Evolutionary conservation across 805 yeast genomes (phyloP).

Genomic region (Starmerella ratchasimensis): DNA sequence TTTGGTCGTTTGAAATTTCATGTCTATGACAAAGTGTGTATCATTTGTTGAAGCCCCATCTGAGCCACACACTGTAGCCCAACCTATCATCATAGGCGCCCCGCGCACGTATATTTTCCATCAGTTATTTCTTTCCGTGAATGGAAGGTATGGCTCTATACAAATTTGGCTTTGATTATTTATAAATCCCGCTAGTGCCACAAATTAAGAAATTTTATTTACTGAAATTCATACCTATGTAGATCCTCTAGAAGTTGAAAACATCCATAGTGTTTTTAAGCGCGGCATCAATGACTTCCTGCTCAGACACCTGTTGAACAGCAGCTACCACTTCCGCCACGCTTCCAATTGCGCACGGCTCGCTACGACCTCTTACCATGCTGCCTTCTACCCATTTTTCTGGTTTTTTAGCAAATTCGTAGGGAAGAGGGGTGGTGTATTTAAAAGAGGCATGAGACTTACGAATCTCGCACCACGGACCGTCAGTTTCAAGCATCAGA

Average conservation of each 20-base stretch:
- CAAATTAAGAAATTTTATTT: neutral
- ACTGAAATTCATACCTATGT: neutral
- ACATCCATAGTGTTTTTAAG: constrained; percentile 40
- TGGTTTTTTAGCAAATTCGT: constrained; percentile 46
- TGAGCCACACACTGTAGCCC: too few relatives aligned
- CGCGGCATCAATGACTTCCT: constrained; percentile 35
- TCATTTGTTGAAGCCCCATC: too few relatives aligned
- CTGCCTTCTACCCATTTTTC: constrained; percentile 37
- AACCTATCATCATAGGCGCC: too few relatives aligned
- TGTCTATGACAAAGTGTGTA: too few relatives aligned
- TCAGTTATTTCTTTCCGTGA: too few relatives aligned
- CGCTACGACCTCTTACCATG: constrained; percentile 73
- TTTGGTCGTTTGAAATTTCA: too few relatives aligned
- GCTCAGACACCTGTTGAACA: constrained; percentile 32
- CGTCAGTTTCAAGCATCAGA: constrained; percentile 81
- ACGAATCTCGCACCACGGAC: constrained; percentile 96
- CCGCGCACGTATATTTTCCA: too few relatives aligned
- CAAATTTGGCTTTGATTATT: neutral
- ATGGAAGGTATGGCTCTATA: too few relatives aligned
- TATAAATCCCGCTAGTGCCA: neutral
- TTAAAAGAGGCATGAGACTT: constrained; percentile 65
- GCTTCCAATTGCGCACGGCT: constrained; percentile 74
- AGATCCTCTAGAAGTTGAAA: constrained; percentile 26
- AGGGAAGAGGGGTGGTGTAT: constrained; percentile 36
- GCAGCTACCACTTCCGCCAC: constrained; percentile 59